Evolutionary conservation across 306 rosid species (phyloP), one percentile per base, ranked within the genome.

Genomic region (Oxytropis ochrocephala): DNA sequence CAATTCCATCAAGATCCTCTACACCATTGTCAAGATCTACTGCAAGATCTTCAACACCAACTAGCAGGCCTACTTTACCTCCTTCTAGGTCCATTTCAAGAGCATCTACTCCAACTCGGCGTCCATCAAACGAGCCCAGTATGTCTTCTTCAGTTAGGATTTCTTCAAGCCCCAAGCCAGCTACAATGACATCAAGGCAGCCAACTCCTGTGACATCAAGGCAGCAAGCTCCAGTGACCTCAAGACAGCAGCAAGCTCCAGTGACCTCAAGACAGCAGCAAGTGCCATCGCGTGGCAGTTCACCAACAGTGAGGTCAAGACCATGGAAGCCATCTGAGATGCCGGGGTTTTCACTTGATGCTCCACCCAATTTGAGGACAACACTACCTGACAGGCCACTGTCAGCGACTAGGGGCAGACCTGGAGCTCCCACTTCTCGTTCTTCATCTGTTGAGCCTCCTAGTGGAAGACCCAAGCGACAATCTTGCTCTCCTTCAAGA

Each of bases 401-500:
- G 16, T 92, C 98, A 55, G 95, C 87, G 27, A 72, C 88, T 10
- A n/a, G 98, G 86, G 96, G 98, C 69, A 89, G 98, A 81, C 98
- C 98, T 57, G 98, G 96, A 80, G 92, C 92, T 71, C 96, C 95
- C 55, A 87, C 84, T 59, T 76, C 92, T 32, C 83, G 96, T n/a
- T 92, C 96, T 42, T 87, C 98, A 24, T 92, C 98, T 53, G 79
- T 89, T 32, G 98, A 92, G 81, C 95, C 96, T 55, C 62, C 91
- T 49, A 79, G 78, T 69, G 88, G 89, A 78, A 87, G 98, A 71
- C 91, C 98, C 60, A 86, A 87, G 49, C 80, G 96, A 63, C 95
- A 87, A 75, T 92, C 98, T 9, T 92, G 96, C 86, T 92, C 98
- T 72, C 98, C 98, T 80, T 92, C 98, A 47, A 88, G 98, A 83